Conservation (phyloP, 352 stramenopile genomes). For the Phytopythium chamaehyphon region DNA sequence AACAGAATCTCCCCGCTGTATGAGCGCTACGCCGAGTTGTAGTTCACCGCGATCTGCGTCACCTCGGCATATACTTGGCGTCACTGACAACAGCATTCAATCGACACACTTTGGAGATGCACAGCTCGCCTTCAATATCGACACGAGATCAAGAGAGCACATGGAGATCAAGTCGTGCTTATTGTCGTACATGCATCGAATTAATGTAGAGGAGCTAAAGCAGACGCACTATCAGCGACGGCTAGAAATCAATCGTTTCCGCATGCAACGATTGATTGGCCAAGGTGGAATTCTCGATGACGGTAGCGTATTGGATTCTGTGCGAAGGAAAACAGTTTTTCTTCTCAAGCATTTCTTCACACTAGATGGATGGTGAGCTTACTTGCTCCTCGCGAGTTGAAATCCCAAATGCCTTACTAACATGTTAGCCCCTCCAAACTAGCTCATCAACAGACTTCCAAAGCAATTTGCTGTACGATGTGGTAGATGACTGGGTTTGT, state of each 20-base stretch:
- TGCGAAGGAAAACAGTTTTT: conserved; percentile 64
- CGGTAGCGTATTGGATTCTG: conserved; percentile 35
- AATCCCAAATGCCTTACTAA: neutral
- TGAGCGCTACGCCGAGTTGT: neutral
- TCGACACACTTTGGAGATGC: neutral
- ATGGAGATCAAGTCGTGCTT: conserved; percentile 69
- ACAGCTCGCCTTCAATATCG: conserved; percentile 11
- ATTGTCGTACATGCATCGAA: conserved; percentile 54
- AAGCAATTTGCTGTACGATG: conserved; percentile 47
- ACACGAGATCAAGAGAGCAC: conserved; percentile 36
- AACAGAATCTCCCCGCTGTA: neutral
- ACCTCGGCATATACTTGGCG: neutral
- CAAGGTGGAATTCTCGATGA: conserved; percentile 33
- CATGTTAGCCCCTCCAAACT: too few relatives aligned
- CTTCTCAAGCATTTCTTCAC: conserved; percentile 70
- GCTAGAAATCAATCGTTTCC: conserved; percentile 28
- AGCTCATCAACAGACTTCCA: conserved; percentile 10
- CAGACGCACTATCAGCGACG: conserved; percentile 28
- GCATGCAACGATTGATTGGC: conserved; percentile 41
- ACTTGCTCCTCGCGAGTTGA: neutral
- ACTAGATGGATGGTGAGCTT: conserved; percentile 24
- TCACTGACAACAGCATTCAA: neutral
- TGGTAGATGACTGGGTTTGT: conserved; percentile 62
- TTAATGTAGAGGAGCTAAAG: conserved; percentile 59
- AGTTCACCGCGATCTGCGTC: neutral